Conservation (phyloP, 2,329 filamentous ascomycete genomes). For the Xylogone sp. region DNA sequence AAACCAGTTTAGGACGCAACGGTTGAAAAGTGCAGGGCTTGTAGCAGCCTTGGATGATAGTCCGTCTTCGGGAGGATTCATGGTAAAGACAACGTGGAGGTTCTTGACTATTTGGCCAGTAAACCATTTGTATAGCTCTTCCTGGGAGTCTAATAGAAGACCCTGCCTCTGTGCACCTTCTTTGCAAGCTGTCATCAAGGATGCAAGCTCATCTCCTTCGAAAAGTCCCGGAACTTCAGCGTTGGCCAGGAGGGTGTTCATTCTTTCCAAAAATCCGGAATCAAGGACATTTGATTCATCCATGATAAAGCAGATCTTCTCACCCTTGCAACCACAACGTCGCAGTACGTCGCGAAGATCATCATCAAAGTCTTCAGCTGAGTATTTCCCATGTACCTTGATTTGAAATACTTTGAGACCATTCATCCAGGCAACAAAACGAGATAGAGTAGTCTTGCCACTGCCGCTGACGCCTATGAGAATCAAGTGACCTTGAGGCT, state of each 20-base stretch:
- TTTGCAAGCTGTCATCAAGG: constrained; percentile 99
- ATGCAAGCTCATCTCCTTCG: constrained; percentile 96
- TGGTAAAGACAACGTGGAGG: constrained; percentile 97
- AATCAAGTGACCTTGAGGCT: constrained; percentile 97
- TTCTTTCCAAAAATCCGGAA: constrained; percentile 96
- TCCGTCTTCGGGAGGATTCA: constrained; percentile 97
- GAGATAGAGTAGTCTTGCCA: constrained; percentile 95
- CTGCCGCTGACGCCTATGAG: constrained; percentile 97
- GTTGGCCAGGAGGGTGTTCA: constrained; percentile 98
- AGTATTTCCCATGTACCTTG: constrained; percentile 99
- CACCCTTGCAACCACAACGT: constrained; percentile 92
- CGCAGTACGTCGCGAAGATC: constrained; percentile 91
- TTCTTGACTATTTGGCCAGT: constrained; percentile 99
- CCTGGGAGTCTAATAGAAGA: constrained; percentile 90
- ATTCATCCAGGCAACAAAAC: constrained; percentile 99
- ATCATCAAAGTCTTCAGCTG: constrained; percentile 96
- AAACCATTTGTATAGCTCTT: constrained; percentile 99
- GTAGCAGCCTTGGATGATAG: constrained; percentile 95
- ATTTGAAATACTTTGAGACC: constrained; percentile 99
- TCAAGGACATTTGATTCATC: constrained; percentile 98
- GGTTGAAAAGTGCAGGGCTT: constrained; percentile 97
- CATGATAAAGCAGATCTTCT: constrained; percentile 99
- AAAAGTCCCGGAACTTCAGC: constrained; percentile 99
- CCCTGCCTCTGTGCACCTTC: constrained; percentile 97
- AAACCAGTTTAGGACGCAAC: constrained; percentile 99